Evolutionary conservation across 345 rosid genomes (phyloP).

Genomic region (Salix dunnii): DNA sequence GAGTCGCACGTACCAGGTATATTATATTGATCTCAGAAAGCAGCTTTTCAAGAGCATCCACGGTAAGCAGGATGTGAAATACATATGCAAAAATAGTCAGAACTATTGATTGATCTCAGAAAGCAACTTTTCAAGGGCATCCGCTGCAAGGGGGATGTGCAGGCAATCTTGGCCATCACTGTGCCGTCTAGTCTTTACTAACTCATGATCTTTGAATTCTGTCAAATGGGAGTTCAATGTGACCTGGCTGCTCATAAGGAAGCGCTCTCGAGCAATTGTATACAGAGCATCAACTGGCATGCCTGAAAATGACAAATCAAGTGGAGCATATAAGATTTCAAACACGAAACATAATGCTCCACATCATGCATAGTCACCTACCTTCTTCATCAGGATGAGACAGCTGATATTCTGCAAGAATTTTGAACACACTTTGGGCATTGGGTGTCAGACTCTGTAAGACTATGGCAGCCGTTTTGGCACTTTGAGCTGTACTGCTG

Average conservation of each 20-base stretch:
- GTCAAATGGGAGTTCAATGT: constrained; percentile 84
- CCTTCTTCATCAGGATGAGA: constrained; percentile 90
- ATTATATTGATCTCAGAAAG: constrained; percentile 53
- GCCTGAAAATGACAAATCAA: constrained; percentile 39
- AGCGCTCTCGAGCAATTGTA: constrained; percentile 63
- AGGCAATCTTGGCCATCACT: constrained; percentile 91
- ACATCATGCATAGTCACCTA: constrained; percentile 10
- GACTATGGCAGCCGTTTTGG: constrained; percentile 86
- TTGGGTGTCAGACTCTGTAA: constrained; percentile 90
- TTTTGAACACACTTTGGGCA: constrained; percentile 84
- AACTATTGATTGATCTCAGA: constrained; percentile 48
- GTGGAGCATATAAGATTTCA: not conserved
- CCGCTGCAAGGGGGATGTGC: constrained; percentile 61
- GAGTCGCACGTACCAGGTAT: not conserved
- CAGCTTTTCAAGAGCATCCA: constrained; percentile 62
- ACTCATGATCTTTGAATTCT: constrained; percentile 90
- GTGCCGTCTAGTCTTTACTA: constrained; percentile 71
- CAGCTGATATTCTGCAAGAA: constrained; percentile 73
- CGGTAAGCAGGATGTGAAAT: constrained; percentile 58
- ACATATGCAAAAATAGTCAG: too few relatives aligned
- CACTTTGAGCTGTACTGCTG: constrained; percentile 57
- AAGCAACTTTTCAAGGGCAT: constrained; percentile 62
- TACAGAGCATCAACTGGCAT: constrained; percentile 69
- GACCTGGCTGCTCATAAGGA: constrained; percentile 86
- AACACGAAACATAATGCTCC: not conserved